Evolutionary conservation across 2,329 filamentous ascomycete genomes (phyloP).

Genomic region (Ascochyta pisi): DNA sequence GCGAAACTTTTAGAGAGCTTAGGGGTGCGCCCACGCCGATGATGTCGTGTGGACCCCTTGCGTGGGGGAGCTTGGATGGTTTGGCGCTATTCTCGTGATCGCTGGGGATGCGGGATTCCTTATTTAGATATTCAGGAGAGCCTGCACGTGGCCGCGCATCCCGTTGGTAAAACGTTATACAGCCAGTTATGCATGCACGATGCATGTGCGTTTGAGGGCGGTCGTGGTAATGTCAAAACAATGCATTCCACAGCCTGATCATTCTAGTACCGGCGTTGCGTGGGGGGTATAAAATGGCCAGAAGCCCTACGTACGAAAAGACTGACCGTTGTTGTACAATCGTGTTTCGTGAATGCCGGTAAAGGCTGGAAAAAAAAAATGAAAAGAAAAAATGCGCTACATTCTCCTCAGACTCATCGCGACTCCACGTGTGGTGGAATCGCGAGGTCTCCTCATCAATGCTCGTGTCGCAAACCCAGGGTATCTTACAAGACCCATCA

Average conservation of each 20-base stretch:
- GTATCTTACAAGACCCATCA: constrained; percentile 25
- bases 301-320: constrained; percentile 15
- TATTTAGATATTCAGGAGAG: constrained; percentile 3
- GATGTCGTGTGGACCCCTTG: constrained; percentile 23
- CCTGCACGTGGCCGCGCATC: not conserved
- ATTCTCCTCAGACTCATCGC: constrained; percentile 4
- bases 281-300: constrained; percentile 30
- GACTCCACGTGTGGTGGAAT: not conserved
- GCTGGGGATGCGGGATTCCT: constrained; percentile 12
- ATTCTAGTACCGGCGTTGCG: constrained; percentile 25
- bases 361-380: constrained; percentile 8
- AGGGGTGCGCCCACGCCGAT: constrained; percentile 18
- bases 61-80: constrained; percentile 10
- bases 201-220: not conserved
- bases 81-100: constrained; percentile 8
- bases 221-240: not conserved
- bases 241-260: constrained; percentile 17
- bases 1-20: constrained; percentile 8
- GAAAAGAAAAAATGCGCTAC: not conserved
- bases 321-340: constrained; percentile 26
- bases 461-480: not conserved
- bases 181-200: not conserved
- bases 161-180: not conserved
- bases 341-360: constrained; percentile 17
- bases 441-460: not conserved